Evolutionary conservation across 441 rosid genomes (phyloP).

Genomic region (Aquilaria agallochum): DNA sequence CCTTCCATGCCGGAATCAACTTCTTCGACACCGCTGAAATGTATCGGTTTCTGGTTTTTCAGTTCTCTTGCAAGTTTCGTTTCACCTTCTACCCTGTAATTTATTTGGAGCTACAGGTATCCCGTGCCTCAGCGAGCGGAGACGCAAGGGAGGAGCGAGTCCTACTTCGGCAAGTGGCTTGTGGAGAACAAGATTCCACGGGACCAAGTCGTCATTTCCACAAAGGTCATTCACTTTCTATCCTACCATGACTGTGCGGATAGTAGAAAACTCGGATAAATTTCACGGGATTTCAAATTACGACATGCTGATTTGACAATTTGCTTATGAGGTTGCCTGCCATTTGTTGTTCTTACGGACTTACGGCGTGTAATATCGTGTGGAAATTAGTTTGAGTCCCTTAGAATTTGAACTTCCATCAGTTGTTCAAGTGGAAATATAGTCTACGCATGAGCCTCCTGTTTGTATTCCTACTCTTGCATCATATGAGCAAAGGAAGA

Average conservation of each 20-base stretch:
- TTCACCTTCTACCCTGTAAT: background rate
- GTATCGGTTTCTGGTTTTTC: slow-evolving; percentile 14
- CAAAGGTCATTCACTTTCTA: slow-evolving; percentile 34
- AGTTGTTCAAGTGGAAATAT: no score
- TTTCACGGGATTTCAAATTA: no score
- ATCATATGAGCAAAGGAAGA: no score
- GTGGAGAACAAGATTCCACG: slow-evolving; percentile 48
- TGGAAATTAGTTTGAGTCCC: no score
- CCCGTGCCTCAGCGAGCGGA: slow-evolving; percentile 68
- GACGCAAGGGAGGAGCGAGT: slow-evolving; percentile 66
- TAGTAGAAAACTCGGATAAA: no score
- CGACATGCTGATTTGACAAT: no score
- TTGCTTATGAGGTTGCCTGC: no score
- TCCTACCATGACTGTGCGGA: background rate
- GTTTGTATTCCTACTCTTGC: no score
- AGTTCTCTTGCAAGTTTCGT: background rate
- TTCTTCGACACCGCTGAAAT: slow-evolving; percentile 77
- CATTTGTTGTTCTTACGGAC: no score
- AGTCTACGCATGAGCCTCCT: no score
- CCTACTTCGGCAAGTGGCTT: slow-evolving; percentile 57
- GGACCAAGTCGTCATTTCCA: slow-evolving; percentile 44
- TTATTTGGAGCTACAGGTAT: slow-evolving; percentile 32
- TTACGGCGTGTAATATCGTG: no score
- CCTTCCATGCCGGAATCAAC: slow-evolving; percentile 52
- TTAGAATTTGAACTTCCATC: no score